Evolutionary conservation across 768 basidiomycete species (phyloP).

Genomic region (Leccinum olivaceopallidum): DNA sequence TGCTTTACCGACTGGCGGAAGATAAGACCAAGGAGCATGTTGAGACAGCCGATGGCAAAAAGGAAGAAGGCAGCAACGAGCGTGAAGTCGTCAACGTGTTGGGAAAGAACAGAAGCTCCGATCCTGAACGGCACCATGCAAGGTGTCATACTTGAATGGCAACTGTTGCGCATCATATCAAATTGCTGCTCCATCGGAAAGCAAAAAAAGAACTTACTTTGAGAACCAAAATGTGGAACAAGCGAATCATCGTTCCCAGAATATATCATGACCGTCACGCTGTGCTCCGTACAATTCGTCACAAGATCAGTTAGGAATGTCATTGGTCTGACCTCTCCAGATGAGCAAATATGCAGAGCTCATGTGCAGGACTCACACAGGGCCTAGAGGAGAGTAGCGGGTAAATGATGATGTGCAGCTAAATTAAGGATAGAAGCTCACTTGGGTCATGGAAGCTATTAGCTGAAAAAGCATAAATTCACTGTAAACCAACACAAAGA

Average conservation of each 20-base stretch:
- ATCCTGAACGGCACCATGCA: no score
- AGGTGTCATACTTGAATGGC: conserved; percentile 47
- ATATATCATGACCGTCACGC: conserved; percentile 52
- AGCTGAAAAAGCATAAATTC: conserved; percentile 13
- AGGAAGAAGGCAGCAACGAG: no score
- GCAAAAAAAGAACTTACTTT: conserved; percentile 42
- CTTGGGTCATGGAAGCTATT: conserved; percentile 30
- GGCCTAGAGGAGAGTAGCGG: conserved; percentile 22
- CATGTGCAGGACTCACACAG: conserved; percentile 30
- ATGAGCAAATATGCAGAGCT: neutral
- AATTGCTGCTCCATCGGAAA: neutral
- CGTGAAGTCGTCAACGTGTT: no score
- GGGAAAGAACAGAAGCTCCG: no score
- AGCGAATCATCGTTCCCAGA: conserved; percentile 72
- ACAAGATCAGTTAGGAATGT: conserved; percentile 65
- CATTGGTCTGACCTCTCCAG: conserved; percentile 48
- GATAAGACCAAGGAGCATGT: no score
- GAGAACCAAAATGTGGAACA: conserved; percentile 59
- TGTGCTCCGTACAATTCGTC: conserved; percentile 52
- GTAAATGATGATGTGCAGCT: neutral
- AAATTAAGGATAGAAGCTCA: conserved; percentile 16
- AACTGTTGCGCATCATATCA: conserved; percentile 35
- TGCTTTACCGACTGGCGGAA: neutral
- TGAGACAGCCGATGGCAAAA: no score
- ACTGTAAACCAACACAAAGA: neutral